Evolutionary conservation across 352 stramenopile genomes (phyloP).

Genomic region (Phytophthora fragariaefolia): DNA sequence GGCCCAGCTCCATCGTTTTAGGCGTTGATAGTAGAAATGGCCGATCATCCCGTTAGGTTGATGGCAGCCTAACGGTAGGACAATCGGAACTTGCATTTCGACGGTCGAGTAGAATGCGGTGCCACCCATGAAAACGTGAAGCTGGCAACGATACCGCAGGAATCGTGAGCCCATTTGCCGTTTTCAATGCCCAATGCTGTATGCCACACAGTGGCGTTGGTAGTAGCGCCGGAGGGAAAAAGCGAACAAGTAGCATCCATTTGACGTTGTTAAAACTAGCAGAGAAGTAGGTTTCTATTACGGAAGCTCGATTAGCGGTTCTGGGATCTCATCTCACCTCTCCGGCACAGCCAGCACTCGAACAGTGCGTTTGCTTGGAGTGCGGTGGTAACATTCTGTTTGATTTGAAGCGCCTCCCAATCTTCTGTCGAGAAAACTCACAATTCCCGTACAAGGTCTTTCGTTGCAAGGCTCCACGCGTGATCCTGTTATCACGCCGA

Average conservation of each 20-base stretch:
- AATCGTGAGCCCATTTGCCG: too few relatives aligned
- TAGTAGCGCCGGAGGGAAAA: too few relatives aligned
- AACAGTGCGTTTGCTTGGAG: neutral
- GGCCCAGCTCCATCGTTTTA: constrained; percentile 35
- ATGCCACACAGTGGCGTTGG: too few relatives aligned
- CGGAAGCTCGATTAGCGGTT: neutral
- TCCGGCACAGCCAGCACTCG: neutral
- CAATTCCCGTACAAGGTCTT: constrained; percentile 14
- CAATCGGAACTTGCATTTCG: constrained; percentile 21
- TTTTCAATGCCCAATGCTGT: too few relatives aligned
- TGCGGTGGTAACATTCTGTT: neutral
- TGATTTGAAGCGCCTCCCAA: constrained; percentile 6
- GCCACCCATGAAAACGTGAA: neutral
- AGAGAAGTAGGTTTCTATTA: neutral
- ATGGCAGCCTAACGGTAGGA: neutral
- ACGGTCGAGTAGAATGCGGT: constrained; percentile 19
- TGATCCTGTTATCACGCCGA: constrained; percentile 10
- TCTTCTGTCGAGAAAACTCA: constrained; percentile 18
- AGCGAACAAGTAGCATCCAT: neutral
- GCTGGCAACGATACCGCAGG: too few relatives aligned
- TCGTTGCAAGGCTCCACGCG: constrained; percentile 23
- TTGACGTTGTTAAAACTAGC: too few relatives aligned
- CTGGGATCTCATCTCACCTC: constrained; percentile 8
- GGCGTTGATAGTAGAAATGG: neutral
- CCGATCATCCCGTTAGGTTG: constrained; percentile 1